Evolutionary conservation across 495 filamentous ascomycete species (phyloP).

Genomic region (Penicillium soppii): DNA sequence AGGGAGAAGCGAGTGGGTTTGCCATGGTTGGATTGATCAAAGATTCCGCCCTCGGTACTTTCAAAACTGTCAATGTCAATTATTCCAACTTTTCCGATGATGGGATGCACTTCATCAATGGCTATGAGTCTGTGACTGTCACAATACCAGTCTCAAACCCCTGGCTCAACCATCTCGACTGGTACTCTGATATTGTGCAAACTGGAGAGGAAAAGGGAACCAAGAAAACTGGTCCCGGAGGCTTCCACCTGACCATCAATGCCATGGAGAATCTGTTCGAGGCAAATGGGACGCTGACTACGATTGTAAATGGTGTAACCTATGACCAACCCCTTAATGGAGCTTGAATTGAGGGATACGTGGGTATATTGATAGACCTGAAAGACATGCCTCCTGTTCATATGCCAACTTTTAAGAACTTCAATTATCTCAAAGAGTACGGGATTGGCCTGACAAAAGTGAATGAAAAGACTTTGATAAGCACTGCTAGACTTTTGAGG

Average conservation of each 20-base stretch:
- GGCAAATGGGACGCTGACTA: conserved; percentile 9
- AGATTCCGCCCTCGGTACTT: not conserved
- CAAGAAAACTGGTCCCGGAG: conserved; percentile 3
- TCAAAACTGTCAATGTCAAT: not conserved
- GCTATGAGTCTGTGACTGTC: conserved; percentile 1
- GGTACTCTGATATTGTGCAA: conserved; percentile 1
- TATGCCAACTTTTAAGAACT: too few relatives aligned
- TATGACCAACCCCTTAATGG: conserved; percentile 6
- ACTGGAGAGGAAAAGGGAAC: not conserved
- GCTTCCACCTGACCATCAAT: conserved; percentile 5
- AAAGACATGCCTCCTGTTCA: too few relatives aligned
- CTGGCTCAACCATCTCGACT: conserved; percentile 4
- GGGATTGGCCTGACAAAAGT: too few relatives aligned
- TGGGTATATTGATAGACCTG: too few relatives aligned
- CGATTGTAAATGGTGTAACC: not conserved
- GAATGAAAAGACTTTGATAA: too few relatives aligned
- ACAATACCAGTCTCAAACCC: not conserved
- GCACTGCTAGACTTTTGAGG: too few relatives aligned
- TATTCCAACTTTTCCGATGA: conserved; percentile 5
- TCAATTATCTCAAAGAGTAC: too few relatives aligned
- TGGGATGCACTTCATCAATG: not conserved
- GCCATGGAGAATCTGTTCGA: not conserved
- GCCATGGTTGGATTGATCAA: conserved; percentile 4
- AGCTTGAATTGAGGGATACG: too few relatives aligned
- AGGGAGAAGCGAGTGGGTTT: conserved; percentile 7